phyloP scores from a whole-genome alignment of 495 filamentous ascomycete species.

The Viridothelium virens region DNA sequence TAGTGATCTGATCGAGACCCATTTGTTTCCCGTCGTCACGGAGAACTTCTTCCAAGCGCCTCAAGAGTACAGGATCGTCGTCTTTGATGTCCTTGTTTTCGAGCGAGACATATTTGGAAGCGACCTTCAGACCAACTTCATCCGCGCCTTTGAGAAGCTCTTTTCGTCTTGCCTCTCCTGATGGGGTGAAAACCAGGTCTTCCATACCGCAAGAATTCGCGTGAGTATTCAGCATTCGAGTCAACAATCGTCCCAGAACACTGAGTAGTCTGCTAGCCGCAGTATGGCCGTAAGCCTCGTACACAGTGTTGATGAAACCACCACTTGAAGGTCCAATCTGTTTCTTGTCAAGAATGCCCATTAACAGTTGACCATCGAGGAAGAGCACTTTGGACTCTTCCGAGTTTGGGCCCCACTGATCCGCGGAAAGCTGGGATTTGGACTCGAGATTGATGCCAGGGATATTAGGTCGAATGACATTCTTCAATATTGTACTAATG shows the following conservation, averaged over 20 bases:
- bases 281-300: constrained; percentile 87
- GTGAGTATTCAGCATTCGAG: constrained; percentile 81
- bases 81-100: constrained; percentile 50
- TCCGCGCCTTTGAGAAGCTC: constrained; percentile 61
- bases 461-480: constrained; percentile 68
- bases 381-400: constrained; percentile 69
- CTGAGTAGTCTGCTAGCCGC: constrained; percentile 78
- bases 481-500: constrained; percentile 85
- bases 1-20: constrained; percentile 78
- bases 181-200: constrained; percentile 75
- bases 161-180: constrained; percentile 65
- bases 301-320: constrained; percentile 83
- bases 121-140: constrained; percentile 72
- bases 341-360: constrained; percentile 91
- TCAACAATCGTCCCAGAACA: constrained; percentile 81
- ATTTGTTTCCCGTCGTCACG: constrained; percentile 84
- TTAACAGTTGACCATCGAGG: constrained; percentile 76
- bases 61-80: constrained; percentile 60
- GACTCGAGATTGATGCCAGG: constrained; percentile 72
- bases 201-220: constrained; percentile 97
- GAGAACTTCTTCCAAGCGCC: constrained; percentile 78
- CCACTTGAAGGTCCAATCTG: constrained; percentile 83
- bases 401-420: constrained; percentile 55
- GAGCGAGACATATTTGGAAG: constrained; percentile 86
- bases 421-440: constrained; percentile 65